Percentiles rank a stretch among this genome's conserved stretches.
phyloP scores from a whole-genome alignment of 352 stramenopile species.

The Peronosclerospora sorghi region DNA sequence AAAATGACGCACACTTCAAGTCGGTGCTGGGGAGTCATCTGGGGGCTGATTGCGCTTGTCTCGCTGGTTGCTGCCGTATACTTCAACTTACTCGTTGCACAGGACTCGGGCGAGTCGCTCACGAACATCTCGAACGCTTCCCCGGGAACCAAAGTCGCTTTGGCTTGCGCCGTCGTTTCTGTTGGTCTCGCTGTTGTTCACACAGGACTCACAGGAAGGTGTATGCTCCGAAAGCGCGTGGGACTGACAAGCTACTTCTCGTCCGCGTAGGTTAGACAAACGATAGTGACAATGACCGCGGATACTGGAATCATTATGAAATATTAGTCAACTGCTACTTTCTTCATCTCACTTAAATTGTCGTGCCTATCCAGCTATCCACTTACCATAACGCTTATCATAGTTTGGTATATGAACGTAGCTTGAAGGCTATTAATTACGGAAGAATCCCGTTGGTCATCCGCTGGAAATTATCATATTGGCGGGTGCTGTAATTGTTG shows the following conservation, averaged over 20 bases:
- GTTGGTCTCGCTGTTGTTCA: slow-evolving; percentile 53
- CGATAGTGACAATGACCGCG: neutral
- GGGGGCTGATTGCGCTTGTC: slow-evolving; percentile 64
- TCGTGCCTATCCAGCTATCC: neutral
- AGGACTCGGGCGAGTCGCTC: slow-evolving; percentile 39
- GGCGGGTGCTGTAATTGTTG: slow-evolving; percentile 86
- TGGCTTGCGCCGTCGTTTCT: slow-evolving; percentile 33
- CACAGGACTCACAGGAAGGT: slow-evolving; percentile 57
- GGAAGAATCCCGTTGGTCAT: slow-evolving; percentile 90
- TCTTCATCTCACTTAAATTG: neutral
- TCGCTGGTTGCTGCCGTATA: slow-evolving; percentile 73
- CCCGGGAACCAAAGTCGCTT: slow-evolving; percentile 42
- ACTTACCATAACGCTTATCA: slow-evolving; percentile 11
- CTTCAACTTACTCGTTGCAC: slow-evolving; percentile 67
- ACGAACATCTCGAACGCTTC: slow-evolving; percentile 42
- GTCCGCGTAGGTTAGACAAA: slow-evolving; percentile 12
- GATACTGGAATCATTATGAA: neutral
- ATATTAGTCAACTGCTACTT: too few species aligned
- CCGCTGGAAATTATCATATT: slow-evolving; percentile 92
- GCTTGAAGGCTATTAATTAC: slow-evolving; percentile 22
- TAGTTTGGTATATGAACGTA: slow-evolving; percentile 8
- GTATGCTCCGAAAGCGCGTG: slow-evolving; percentile 46
- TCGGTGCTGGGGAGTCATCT: slow-evolving; percentile 86
- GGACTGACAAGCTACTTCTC: slow-evolving; percentile 26
- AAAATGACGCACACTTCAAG: slow-evolving; percentile 87